These are phyloP conservation scores for Citrullus mucosospermus DNA, from an alignment of 306 rosid species.

Conservation along the genomic window DNA sequence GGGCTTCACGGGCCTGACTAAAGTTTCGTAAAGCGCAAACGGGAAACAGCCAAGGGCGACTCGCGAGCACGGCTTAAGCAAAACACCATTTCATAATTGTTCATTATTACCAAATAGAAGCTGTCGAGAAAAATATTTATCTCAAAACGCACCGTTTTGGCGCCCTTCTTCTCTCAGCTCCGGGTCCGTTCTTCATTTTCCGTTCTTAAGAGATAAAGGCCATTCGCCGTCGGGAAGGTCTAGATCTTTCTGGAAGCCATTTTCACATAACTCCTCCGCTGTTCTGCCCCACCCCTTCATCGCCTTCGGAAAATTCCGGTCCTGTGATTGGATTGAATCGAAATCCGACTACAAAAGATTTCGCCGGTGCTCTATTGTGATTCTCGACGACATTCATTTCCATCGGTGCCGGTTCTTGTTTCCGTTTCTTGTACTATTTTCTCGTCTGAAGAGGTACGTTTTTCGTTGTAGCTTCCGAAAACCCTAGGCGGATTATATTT, in stretches of 20 bases:
- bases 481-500: not conserved
- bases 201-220: not conserved
- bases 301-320: not conserved
- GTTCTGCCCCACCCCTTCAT: not conserved
- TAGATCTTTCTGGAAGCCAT: slow-evolving; percentile 5
- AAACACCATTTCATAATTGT: not conserved
- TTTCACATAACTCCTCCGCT: not conserved
- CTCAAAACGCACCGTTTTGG: not conserved
- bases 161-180: not conserved
- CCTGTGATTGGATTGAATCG: not conserved
- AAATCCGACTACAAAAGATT: not conserved
- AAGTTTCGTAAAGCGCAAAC: not conserved
- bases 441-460: not conserved
- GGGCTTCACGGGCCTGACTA: not conserved
- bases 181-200: not conserved
- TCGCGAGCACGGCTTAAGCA: not conserved
- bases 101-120: not conserved
- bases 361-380: not conserved
- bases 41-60: not conserved
- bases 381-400: not conserved
- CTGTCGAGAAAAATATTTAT: not conserved
- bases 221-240: not conserved
- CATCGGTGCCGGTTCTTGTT: not conserved
- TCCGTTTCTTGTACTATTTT: not conserved
- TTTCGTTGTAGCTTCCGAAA: not conserved